Base-by-base conservation (phyloP, 805 yeast species). In the Saccharomyces eubayanus region DNA sequence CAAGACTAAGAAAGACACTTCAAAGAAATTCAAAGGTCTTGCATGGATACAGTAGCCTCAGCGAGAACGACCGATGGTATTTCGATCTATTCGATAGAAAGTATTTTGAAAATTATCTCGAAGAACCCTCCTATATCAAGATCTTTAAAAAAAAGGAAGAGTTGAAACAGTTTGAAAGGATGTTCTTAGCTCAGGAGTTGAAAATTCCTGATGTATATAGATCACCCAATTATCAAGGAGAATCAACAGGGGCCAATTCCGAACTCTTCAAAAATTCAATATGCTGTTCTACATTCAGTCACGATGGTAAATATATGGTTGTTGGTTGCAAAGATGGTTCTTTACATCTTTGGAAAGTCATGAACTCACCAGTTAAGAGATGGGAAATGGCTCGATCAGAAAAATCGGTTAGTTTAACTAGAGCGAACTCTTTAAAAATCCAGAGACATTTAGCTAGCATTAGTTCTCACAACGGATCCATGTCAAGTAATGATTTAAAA, bases 261-360 rank as follows among this genome's bases (percentile, higher is more conserved):
- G 55, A 55, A 24, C 47, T 51, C 29, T 49, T 49, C 40, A 58
- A 11, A 47, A 58, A 61, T 47, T 87, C 94, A 12, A 76, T 87
- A n/a, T 88, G 90, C 79, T 79, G 81, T 9, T 73, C 86, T 73
- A 79, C 81, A 61, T 91, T 91, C 69, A 83, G 87, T 54, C 68
- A 69, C 11, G 96, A 91, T 69, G 97, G 97, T 10, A 83, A 81
- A 67, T 89, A 77, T 65, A 69, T 91, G 61, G 96, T 96, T 0
- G 80, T 87, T 1, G 96, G 92, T 0, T 95, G 96, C 20, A 81
- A 87, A 60, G 90, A 87, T 63, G 77, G 85, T 2, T 68, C 75
- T 0, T 75, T 91, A 12, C 74, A 82, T 51, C 72, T 90, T 3
- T 90, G 96, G 94, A 83, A 87, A 66, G 95, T 88, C 5, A 80